Evolutionary conservation across 2,329 filamentous ascomycete genomes (phyloP), one percentile per base, ranked within the genome.

Genomic region (Microcyclospora tardicrescens): DNA sequence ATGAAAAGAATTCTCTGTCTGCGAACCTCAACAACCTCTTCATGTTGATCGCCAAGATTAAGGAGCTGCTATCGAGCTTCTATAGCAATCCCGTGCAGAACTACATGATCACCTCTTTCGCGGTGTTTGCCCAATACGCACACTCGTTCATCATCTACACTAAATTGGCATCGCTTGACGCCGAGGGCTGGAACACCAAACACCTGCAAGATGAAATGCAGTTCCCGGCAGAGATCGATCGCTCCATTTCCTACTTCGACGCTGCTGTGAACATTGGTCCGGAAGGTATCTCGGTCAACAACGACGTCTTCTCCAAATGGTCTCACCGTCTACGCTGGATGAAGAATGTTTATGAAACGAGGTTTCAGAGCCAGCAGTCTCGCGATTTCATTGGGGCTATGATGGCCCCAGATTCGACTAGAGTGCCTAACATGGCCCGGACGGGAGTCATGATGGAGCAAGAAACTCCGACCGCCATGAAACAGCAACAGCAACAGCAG

Each of bases 221-320:
- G 33, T 55, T 53, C 36, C 28, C 33, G 2, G 27, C 37, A 9
- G 43, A 48, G 12, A 42, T 54, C 11, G 54, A 55, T 6, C 40
- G 46, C 34, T 40, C 46, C 15, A 44, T 48, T 1, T 16, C 33
- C 10, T 39, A 40, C 3, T 55, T 51, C 40, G 51, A 55, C 15
- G 43, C 42, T 28, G 38, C 47, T 9, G 28, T 37, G 1, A 40
- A 42, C 11, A 39, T 40, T 2, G 36, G 42, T 2, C 45, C 48
- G 4, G 54, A 56, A 27, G 54, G 53, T 6, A 39, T 55, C 9
- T 30, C 35, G 2, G 36, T 55, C 39, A 45, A 52, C 27, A 56
- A 56, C 36, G 48, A 56, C 11, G 41, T 44, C n/a, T 56, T 58
- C 39, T 37, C 33, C n/a, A 51, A 51, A 33, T 58, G 54, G 54